Base-by-base conservation (phyloP, 176 grass and related monocot species). In the Rhipidocladum racemiflorum region DNA sequence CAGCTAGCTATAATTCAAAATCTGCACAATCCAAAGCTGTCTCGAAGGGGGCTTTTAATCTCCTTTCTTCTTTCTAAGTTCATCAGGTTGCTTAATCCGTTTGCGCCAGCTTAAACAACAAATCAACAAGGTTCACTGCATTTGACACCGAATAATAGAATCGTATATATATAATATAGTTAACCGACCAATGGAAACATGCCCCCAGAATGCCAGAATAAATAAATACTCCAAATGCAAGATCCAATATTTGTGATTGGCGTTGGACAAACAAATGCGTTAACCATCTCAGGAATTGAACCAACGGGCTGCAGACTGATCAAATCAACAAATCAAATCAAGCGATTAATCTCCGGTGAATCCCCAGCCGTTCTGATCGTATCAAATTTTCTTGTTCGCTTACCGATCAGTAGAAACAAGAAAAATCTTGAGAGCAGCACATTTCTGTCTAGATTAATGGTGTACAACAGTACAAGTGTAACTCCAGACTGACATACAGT, bases 231-330 rank as follows among this genome's bases (percentile, higher is more conserved):
- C 54, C 55, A 72, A 72, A 13, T 38, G 74, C 80, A 73, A 74
- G 81, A 67, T 59, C 86, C 81, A 74, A 66, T 74, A n/a, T 15
- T 14, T 70, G 72, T 64, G 80, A 83, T 29, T 48, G 86, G 53
- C 12, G 40, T 1, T 62, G 39, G 83, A 78, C 54, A 63, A 35
- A 43, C 29, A 36, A 46, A 83, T 53, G 46, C 20, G 24, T 10
- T 48, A 63, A 2, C 27, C 29, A 4, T 60, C 81, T 89, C 40
- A 61, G 81, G 57, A 84, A 80, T 80, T 62, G 39, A 9, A 84
- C 67, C 49, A 32, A 16, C 25, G 40, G 14, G 6, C 24, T 27
- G 5, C 48, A 12, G 53, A 29, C 5, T 17, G n/a, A 42, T 83
- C 56, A 60, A 38, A 70, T 61, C 54, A 11, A 72, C 68, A 30